Evolutionary conservation across 1,284 basidiomycete species (phyloP), one percentile per base, ranked within the genome.

Genomic region (Cryptococcus amylolentus): DNA sequence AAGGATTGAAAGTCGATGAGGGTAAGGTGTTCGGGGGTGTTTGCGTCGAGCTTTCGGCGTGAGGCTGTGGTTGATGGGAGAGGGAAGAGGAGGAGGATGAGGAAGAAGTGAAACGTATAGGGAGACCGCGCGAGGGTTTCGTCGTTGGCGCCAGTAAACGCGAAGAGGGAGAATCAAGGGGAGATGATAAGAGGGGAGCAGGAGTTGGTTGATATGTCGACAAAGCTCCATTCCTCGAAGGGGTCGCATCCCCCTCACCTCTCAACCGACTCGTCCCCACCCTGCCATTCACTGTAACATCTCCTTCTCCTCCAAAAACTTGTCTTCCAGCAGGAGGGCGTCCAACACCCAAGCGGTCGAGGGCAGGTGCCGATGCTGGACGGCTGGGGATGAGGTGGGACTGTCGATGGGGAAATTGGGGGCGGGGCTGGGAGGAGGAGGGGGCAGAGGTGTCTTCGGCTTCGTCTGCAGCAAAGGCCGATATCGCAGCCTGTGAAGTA

Each of bases 381-480:
- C 65, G 61, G 13, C 46, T 48, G 4, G 51, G 51, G 23, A 49
- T 44, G 14, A 56, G 41, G 37, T 60, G 58, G 20, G 31, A 27
- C 16, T 45, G 39, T 9, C 51, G 28, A 16, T 35, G 6, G 31
- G 10, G 10, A 52, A 46, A 47, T 20, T 9, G 20, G 35, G 37
- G n/a, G 26, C 31, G 14, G 26, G 49, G 14, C 51, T 28, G 18
- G 41, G 35, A 44, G 40, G 23, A 40, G 12, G 39, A 37, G n/a
- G 52, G 40, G n/a, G 61, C 20, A 35, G 41, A 56, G 4, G 61
- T 37, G 26, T 66, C 67, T 20, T 71, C 69, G 10, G 60, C 61
- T 26, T 75, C 72, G 27, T 75, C 73, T 1, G 69, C 66, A 4
- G 70, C 73, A 50, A 73, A 73, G 5, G 70, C 69, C 1, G 63